A percentile compares a stretch with the other conserved stretches of the same genome.
Evolutionary conservation across 805 yeast genomes (phyloP).

Genomic region (Starmerella stigmatis): DNA sequence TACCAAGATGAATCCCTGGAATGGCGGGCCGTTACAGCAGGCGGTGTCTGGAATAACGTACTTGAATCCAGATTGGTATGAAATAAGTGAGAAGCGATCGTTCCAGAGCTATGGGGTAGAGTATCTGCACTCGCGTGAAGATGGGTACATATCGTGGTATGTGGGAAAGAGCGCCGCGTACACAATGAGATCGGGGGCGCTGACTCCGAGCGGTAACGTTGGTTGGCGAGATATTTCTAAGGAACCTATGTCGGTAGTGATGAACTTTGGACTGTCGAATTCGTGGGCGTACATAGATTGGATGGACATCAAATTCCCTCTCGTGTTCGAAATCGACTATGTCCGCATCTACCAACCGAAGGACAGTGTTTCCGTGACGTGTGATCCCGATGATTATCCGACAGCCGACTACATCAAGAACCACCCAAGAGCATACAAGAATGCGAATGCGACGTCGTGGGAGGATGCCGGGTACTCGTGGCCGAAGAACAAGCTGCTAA

Average conservation of each 20-base stretch:
- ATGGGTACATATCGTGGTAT: conserved; percentile 77
- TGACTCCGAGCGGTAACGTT: conserved; percentile 84
- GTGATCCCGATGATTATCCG: conserved; percentile 82
- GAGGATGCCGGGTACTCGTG: conserved; percentile 54
- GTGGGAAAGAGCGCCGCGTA: conserved; percentile 72
- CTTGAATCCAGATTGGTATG: conserved; percentile 74
- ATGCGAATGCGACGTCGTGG: conserved; percentile 68
- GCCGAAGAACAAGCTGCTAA: conserved; percentile 54
- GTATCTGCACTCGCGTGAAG: conserved; percentile 43
- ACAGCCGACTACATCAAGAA: conserved; percentile 69
- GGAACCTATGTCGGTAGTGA: conserved; percentile 84
- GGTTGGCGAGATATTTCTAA: conserved; percentile 70
- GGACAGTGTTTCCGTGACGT: conserved; percentile 49
- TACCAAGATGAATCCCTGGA: conserved; percentile 73
- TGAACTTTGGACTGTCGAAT: conserved; percentile 86
- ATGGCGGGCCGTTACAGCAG: conserved; percentile 91
- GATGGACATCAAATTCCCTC: conserved; percentile 67
- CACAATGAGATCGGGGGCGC: conserved; percentile 60
- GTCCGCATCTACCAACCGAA: conserved; percentile 83
- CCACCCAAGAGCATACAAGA: conserved; percentile 59
- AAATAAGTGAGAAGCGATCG: conserved; percentile 39
- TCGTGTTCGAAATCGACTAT: conserved; percentile 63
- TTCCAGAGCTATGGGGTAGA: conserved; percentile 74
- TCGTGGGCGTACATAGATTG: conserved; percentile 93
- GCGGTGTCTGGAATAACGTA: conserved; percentile 79